Base-by-base conservation (phyloP, 306 rosid genomes). In the Vicia villosa region DNA sequence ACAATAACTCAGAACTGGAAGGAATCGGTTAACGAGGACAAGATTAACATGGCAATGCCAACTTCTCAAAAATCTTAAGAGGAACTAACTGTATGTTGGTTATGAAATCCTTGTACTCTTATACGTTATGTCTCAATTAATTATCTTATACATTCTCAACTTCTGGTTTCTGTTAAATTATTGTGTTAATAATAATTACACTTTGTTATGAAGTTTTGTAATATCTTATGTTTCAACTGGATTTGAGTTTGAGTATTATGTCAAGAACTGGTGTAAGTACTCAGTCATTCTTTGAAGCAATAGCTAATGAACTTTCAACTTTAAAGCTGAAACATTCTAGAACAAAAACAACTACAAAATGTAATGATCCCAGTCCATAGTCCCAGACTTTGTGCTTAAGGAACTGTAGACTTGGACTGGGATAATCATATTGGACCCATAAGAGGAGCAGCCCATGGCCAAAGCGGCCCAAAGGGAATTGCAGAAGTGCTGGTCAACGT, bases 1-100 rank as follows among this genome's bases (percentile, higher is more conserved):
- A 92, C 96, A 64, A 72, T 92, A 72, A 92, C 98, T 26, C 96
- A 89, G 81, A 89, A 92, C 34, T 93, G 96, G 96, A 93, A 93
- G 86, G 89, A 90, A 52, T 83, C 90, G 28, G 80, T 80, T 26
- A 89, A 86, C 4, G 77, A 92, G 15, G 42, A 75, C 82, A 79
- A 75, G 74, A 61, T 83, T 45, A 88, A 85, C 80, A 43, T 93
- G 68, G 98, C 98, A 62, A 90, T 93, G 97, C 98, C 98, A 34
- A 93, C 96, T 73, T 93, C 98, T 66, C 92, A 83, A 58, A 92
- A 89, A 71, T 78, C 82, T 65, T 89, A 32, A 63, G 26, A 8
- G 26, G 17, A 0, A 7, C 3, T 50, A 19, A 17, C 4, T 65
- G 57, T 65, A 43, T 65, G 20, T 45, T 26, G 20, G 7, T 22